A percentile compares a stretch with the other conserved stretches of the same genome.
phyloP scores from a whole-genome alignment of 371 early-diverging fungal genomes.

The Actinomortierella wolfii region DNA sequence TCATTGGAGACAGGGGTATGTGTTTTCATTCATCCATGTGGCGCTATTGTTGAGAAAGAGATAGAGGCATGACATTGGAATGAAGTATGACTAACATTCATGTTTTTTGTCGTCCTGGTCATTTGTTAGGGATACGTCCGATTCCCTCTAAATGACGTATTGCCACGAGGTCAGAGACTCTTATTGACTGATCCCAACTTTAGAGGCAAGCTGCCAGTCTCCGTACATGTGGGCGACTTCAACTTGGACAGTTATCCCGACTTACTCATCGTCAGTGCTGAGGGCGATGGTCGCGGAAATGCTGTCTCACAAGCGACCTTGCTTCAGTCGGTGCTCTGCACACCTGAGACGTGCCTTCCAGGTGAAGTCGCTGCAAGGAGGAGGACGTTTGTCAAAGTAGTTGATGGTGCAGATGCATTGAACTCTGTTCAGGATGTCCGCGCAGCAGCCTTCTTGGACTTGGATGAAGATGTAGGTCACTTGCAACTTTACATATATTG shows the following conservation, averaged over 20 bases:
- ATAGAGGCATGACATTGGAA: neutral
- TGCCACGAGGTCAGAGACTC: constrained; percentile 56
- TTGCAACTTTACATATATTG: too few relatives aligned
- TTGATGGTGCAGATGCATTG: constrained; percentile 64
- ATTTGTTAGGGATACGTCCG: constrained; percentile 50
- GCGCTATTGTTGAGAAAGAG: neutral
- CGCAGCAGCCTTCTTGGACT: constrained; percentile 81
- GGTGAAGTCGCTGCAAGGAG: constrained; percentile 48
- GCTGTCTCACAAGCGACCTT: constrained; percentile 52
- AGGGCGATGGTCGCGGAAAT: constrained; percentile 27
- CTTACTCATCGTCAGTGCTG: constrained; percentile 66
- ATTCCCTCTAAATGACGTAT: constrained; percentile 49
- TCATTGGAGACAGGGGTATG: constrained; percentile 51
- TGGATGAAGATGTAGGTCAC: constrained; percentile 81
- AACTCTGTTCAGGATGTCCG: constrained; percentile 52
- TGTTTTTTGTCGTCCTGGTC: neutral
- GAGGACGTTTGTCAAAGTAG: constrained; percentile 64
- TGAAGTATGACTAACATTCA: neutral
- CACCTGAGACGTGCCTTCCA: constrained; percentile 47
- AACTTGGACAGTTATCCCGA: constrained; percentile 95
- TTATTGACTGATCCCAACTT: constrained; percentile 53
- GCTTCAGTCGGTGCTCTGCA: constrained; percentile 66
- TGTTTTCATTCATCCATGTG: neutral
- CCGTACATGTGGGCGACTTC: constrained; percentile 71
- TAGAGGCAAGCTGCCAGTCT: constrained; percentile 61